These are phyloP conservation scores for Clitopilus passeckerianus DNA, from an alignment of 768 basidiomycete genomes.

Conservation along the genomic window DNA sequence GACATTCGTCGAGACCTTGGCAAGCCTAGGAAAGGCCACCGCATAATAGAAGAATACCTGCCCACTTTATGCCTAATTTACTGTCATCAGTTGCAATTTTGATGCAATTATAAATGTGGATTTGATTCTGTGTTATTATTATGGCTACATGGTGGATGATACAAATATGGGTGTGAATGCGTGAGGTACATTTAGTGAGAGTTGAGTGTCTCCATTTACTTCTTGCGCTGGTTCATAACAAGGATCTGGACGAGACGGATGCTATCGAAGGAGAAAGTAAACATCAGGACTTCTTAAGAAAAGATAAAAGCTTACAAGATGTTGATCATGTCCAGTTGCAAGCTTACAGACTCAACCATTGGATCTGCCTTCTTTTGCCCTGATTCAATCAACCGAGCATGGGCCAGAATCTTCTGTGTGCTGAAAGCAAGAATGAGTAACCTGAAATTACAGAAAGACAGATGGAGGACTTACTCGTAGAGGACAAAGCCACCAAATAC, in stretches of 20 bases:
- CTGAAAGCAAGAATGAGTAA: slow-evolving; percentile 26
- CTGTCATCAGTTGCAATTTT: background rate
- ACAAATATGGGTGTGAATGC: no score
- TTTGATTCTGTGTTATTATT: slow-evolving; percentile 4
- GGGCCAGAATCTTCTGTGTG: slow-evolving; percentile 79
- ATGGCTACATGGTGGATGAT: background rate
- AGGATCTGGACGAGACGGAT: slow-evolving; percentile 80
- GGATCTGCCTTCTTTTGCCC: slow-evolving; percentile 69
- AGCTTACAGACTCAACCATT: slow-evolving; percentile 68
- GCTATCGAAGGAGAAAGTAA: slow-evolving; percentile 27
- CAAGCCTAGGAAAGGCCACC: slow-evolving; percentile 51
- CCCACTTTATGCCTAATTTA: no score
- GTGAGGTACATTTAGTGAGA: background rate
- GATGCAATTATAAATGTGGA: background rate
- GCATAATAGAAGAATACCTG: slow-evolving; percentile 5
- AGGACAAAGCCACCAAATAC: slow-evolving; percentile 86
- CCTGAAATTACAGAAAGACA: background rate
- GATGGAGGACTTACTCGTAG: slow-evolving; percentile 57
- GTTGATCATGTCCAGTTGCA: slow-evolving; percentile 87
- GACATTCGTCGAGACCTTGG: slow-evolving; percentile 73
- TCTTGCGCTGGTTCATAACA: slow-evolving; percentile 56
- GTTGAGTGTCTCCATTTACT: background rate
- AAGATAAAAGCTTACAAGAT: slow-evolving; percentile 57
- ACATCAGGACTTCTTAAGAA: background rate
- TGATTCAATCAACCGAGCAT: slow-evolving; percentile 69